These are phyloP conservation scores for Exophiala aquamarina DNA, from an alignment of 2,329 filamentous ascomycete genomes.

Conservation along the genomic window DNA sequence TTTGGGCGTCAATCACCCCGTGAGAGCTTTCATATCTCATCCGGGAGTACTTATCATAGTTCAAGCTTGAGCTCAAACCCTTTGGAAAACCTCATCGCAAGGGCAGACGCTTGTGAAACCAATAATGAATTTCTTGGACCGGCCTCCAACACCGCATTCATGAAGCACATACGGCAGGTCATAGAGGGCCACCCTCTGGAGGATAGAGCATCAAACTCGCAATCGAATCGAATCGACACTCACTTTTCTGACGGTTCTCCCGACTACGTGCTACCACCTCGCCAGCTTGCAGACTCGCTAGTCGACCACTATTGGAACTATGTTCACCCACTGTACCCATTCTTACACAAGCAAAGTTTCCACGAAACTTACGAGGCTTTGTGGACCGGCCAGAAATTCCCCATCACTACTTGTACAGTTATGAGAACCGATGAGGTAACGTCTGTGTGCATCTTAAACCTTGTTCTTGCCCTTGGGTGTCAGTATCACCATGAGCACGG, in stretches of 20 bases:
- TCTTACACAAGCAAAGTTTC: conserved; percentile 42
- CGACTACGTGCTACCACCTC: conserved; percentile 45
- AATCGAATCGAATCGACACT: no score
- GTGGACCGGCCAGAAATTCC: conserved; percentile 40
- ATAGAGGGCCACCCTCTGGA: no score
- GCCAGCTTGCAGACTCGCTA: conserved; percentile 46
- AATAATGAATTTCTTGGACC: no score
- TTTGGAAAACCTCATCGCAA: no score
- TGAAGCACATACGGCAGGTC: no score
- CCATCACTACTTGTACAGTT: conserved; percentile 20
- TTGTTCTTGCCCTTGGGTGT: conserved; percentile 48
- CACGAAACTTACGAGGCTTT: conserved; percentile 39
- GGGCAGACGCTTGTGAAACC: no score
- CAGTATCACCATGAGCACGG: conserved; percentile 44
- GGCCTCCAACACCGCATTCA: no score
- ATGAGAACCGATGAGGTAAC: conserved; percentile 38
- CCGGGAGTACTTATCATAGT: no score
- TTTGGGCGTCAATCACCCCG: no score
- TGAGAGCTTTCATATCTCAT: no score
- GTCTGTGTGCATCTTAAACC: conserved; percentile 47
- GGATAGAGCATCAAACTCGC: no score
- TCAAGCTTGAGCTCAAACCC: no score
- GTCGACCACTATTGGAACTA: conserved; percentile 49
- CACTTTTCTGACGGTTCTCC: background rate
- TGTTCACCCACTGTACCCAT: conserved; percentile 49